phyloP scores from a whole-genome alignment of 2,329 filamentous ascomycete genomes.

The Myriangium duriaei region DNA sequence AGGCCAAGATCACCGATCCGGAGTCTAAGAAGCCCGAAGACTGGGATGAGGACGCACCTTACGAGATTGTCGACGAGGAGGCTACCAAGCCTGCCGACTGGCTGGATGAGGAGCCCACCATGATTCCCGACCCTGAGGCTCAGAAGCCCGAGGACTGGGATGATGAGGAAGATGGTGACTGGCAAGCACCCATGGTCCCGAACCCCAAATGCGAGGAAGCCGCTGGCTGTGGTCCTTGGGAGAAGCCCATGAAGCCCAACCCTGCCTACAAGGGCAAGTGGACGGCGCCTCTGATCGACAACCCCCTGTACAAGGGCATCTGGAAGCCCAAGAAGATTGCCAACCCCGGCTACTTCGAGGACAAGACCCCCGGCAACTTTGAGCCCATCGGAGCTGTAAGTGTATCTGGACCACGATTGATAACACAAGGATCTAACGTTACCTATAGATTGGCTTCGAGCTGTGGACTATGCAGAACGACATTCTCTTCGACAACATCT shows the following conservation, averaged over 20 bases:
- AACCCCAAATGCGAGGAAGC: constrained; percentile 94
- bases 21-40: constrained; percentile 93
- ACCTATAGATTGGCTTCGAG: constrained; percentile 76
- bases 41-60: constrained; percentile 97
- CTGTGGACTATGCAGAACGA: constrained; percentile 99
- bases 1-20: constrained; percentile 80
- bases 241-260: constrained; percentile 85
- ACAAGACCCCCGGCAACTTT: constrained; percentile 91
- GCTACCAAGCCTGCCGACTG: constrained; percentile 89
- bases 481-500: constrained; percentile 99
- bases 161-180: constrained; percentile 98
- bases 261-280: constrained; percentile 98
- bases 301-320: constrained; percentile 92
- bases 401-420: constrained; percentile 19
- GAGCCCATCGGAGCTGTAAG: constrained; percentile 95
- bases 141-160: constrained; percentile 99
- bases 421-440: constrained; percentile 11
- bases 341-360: constrained; percentile 94
- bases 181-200: constrained; percentile 75
- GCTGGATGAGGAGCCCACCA: constrained; percentile 78
- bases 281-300: constrained; percentile 84
- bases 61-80: constrained; percentile 87
- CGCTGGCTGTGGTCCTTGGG: constrained; percentile 90
- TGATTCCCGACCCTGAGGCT: constrained; percentile 82
- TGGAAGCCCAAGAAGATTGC: constrained; percentile 93